A percentile compares a stretch with the other conserved stretches of the same genome.
Conservation (phyloP, 768 basidiomycete genomes). For the Boletus pseudopeckii region DNA sequence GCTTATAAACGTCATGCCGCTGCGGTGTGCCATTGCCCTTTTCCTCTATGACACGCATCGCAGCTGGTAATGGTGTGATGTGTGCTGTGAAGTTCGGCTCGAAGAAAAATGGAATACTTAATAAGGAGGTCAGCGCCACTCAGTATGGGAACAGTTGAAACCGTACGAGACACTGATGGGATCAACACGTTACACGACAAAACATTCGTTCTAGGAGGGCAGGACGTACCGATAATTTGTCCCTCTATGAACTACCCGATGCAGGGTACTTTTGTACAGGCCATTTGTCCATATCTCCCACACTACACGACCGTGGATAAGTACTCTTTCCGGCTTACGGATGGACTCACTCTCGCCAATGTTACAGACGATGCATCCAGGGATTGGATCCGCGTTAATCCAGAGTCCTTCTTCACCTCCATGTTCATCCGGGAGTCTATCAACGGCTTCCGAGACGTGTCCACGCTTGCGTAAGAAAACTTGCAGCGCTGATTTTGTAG, state of each 20-base stretch:
- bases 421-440: conserved; percentile 47
- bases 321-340: neutral
- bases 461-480: conserved; percentile 61
- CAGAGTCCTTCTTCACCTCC: conserved; percentile 62
- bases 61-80: conserved; percentile 63
- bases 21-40: conserved; percentile 13
- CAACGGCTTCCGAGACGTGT: conserved; percentile 23
- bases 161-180: conserved; percentile 65
- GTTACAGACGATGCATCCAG: conserved; percentile 84
- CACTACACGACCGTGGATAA: conserved; percentile 46
- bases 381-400: conserved; percentile 83
- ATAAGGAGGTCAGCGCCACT: conserved; percentile 3
- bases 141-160: neutral
- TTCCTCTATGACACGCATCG: conserved; percentile 37
- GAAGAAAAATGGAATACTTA: conserved; percentile 88
- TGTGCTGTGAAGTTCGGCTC: conserved; percentile 82
- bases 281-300: conserved; percentile 93
- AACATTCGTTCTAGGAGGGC: neutral
- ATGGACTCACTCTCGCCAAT: conserved; percentile 77
- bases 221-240: conserved; percentile 55
- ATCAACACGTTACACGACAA: conserved; percentile 5
- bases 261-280: conserved; percentile 84
- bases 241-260: conserved; percentile 78
- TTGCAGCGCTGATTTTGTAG: conserved; percentile 76
- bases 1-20: conserved; percentile 37